These are phyloP conservation scores for Catenaria anguillulae DNA, from an alignment of 371 early-diverging fungal genomes.

Conservation along the genomic window DNA sequence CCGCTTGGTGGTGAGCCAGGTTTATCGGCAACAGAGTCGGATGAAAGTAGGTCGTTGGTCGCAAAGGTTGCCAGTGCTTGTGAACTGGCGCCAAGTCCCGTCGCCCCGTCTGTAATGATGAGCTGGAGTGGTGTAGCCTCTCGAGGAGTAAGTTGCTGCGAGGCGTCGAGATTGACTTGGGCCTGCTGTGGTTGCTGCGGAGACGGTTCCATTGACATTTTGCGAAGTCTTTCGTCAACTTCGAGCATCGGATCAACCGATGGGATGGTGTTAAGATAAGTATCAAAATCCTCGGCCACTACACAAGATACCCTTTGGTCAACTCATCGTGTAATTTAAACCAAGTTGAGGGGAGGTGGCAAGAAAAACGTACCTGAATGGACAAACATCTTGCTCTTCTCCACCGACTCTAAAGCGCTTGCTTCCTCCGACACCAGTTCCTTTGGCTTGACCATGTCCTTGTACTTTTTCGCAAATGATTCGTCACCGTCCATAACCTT, in stretches of 20 bases:
- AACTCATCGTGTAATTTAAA: not conserved
- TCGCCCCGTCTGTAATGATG: not conserved
- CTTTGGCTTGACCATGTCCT: not conserved
- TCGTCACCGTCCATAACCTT: not conserved
- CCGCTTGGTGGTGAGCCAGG: not conserved
- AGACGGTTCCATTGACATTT: no score
- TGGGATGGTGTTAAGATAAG: not conserved
- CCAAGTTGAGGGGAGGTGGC: no score
- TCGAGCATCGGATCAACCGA: not conserved
- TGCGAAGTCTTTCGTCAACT: not conserved
- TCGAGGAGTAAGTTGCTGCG: not conserved
- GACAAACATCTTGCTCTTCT: not conserved
- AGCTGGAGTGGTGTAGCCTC: not conserved
- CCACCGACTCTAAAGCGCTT: not conserved
- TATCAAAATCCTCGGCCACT: not conserved
- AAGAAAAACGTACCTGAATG: not conserved
- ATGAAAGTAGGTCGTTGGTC: not conserved
- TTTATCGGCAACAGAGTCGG: not conserved
- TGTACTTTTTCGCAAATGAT: not conserved
- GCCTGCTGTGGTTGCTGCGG: not conserved
- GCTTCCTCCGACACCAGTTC: not conserved
- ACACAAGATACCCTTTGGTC: no score
- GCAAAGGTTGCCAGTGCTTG: not conserved
- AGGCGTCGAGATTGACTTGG: not conserved
- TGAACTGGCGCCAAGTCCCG: no score